phyloP scores from a whole-genome alignment of 2,329 filamentous ascomycete genomes.

The Fusarium sp. region DNA sequence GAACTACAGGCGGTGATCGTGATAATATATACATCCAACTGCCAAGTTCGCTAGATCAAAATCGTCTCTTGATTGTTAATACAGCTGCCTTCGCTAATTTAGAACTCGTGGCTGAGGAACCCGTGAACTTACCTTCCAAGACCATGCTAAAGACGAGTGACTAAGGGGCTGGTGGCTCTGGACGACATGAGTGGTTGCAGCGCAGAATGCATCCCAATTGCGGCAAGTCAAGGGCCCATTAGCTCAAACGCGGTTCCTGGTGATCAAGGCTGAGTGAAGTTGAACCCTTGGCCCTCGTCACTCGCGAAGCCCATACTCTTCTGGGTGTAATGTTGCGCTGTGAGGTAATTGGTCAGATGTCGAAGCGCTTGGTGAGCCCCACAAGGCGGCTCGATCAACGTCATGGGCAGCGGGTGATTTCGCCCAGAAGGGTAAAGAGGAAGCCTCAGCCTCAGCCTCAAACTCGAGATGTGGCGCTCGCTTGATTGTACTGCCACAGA shows the following conservation, averaged over 20 bases:
- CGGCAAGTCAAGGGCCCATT: not conserved
- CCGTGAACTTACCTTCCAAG: too few relatives aligned
- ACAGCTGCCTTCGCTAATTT: too few relatives aligned
- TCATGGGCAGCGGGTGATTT: too few relatives aligned
- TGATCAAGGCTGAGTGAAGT: not conserved
- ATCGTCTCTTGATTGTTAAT: too few relatives aligned
- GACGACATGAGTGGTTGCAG: not conserved
- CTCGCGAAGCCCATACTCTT: not conserved
- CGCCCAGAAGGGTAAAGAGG: not conserved
- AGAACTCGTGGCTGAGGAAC: too few relatives aligned
- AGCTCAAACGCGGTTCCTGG: not conserved
- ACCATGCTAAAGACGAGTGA: not conserved
- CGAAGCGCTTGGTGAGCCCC: too few relatives aligned
- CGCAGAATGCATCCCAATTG: not conserved
- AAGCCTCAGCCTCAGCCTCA: not conserved
- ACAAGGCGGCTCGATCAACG: too few relatives aligned
- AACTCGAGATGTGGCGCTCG: not conserved
- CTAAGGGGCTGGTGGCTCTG: not conserved
- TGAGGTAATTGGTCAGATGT: not conserved
- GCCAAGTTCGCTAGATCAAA: too few relatives aligned
- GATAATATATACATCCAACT: too few relatives aligned
- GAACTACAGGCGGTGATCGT: too few relatives aligned
- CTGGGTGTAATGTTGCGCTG: not conserved
- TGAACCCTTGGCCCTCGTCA: not conserved
- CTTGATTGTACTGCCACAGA: not conserved